Conservation (phyloP, 106 monocot species). For the Dendrobium catenatum region DNA sequence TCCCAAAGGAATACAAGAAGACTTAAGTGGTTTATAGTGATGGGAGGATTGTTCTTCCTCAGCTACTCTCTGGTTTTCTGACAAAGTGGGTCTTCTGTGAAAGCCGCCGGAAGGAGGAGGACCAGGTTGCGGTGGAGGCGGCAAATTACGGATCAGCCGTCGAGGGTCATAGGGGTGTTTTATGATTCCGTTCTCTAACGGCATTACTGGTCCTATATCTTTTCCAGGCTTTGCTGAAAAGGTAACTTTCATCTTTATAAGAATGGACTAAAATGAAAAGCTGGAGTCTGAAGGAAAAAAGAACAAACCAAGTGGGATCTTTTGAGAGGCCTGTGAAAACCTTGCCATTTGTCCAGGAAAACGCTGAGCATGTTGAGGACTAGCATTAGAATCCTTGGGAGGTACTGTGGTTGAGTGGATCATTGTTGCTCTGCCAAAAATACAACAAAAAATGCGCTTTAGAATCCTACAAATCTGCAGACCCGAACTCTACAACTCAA, state of each 20-base stretch:
- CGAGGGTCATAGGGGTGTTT: slow-evolving; percentile 53
- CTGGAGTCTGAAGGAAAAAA: neutral
- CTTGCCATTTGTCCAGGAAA: slow-evolving; percentile 17
- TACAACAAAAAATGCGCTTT: neutral
- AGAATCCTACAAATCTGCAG: neutral
- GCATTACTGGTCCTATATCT: slow-evolving; percentile 58
- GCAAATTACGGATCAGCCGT: slow-evolving; percentile 45
- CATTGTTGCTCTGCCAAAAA: slow-evolving; percentile 39
- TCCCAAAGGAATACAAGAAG: slow-evolving; percentile 5
- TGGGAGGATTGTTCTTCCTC: slow-evolving; percentile 14
- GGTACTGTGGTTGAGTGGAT: slow-evolving; percentile 45
- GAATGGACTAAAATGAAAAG: no score
- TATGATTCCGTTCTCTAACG: slow-evolving; percentile 40
- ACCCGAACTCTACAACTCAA: no score
- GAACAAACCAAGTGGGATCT: slow-evolving; percentile 24
- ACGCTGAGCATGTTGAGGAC: slow-evolving; percentile 17
- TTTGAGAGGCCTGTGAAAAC: slow-evolving; percentile 23
- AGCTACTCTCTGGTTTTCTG: neutral
- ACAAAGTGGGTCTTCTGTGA: slow-evolving; percentile 4
- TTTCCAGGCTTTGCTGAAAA: slow-evolving; percentile 69
- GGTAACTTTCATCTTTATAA: no score
- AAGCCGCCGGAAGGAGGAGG: slow-evolving; percentile 36
- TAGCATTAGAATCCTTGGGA: slow-evolving; percentile 29
- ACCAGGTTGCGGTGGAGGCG: slow-evolving; percentile 10
- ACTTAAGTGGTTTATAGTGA: slow-evolving; percentile 13